Conservation (phyloP, 2,329 filamentous ascomycete genomes). For the Pseudonectria foliicola region DNA sequence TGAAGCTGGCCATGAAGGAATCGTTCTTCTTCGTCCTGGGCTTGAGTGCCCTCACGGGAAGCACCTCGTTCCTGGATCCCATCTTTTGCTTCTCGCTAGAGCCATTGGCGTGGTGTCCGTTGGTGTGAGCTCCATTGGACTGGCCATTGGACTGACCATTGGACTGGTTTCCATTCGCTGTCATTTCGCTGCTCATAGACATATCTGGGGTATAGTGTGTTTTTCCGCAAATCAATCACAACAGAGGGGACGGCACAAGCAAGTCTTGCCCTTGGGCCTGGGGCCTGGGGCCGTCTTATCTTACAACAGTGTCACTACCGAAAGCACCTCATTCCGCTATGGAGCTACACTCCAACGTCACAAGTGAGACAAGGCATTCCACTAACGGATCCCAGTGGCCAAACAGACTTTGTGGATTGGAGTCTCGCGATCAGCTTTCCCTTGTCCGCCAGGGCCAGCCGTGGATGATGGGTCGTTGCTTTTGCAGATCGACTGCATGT, state of each 20-base stretch:
- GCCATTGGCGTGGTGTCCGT: constrained; percentile 3
- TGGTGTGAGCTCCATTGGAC: constrained; percentile 2
- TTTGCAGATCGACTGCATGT: no score
- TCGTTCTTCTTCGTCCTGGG: constrained; percentile 17
- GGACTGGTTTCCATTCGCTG: constrained; percentile 2
- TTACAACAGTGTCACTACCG: background rate
- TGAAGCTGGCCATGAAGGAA: constrained; percentile 20
- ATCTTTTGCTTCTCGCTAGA: constrained; percentile 6
- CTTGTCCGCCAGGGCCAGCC: no score
- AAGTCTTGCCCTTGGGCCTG: background rate
- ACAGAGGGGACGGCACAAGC: background rate
- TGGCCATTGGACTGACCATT: constrained; percentile 11
- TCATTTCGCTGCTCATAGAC: background rate
- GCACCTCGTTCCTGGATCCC: constrained; percentile 4
- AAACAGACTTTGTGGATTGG: background rate
- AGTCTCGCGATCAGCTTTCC: background rate
- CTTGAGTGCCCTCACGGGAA: constrained; percentile 1
- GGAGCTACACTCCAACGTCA: constrained; percentile 5
- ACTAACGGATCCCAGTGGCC: constrained; percentile 4
- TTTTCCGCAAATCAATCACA: background rate
- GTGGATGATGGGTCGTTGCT: background rate
- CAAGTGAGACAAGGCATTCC: constrained; percentile 16
- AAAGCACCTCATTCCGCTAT: constrained; percentile 1
- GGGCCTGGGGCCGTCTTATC: constrained; percentile 5
- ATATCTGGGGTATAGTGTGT: background rate